Evolutionary conservation across 2,329 filamentous ascomycete genomes (phyloP).

Genomic region (Exutisphaerella laricina): DNA sequence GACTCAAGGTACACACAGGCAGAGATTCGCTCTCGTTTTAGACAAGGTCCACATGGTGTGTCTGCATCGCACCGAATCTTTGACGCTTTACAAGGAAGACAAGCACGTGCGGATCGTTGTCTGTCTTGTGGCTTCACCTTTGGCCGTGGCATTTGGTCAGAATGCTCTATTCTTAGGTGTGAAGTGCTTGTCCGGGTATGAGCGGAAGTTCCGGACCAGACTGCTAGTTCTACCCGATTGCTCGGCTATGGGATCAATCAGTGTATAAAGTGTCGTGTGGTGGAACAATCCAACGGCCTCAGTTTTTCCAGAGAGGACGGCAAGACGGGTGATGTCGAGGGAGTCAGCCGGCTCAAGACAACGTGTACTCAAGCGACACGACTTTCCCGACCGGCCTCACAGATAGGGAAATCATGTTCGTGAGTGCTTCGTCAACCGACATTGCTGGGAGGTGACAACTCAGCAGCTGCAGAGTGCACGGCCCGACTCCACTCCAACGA

Average conservation of each 20-base stretch:
- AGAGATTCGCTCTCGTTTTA: conserved; percentile 17
- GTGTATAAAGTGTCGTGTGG: too few relatives aligned
- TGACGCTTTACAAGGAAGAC: conserved; percentile 21
- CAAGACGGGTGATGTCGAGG: background rate
- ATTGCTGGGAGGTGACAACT: too few relatives aligned
- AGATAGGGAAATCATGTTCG: background rate
- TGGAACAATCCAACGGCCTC: too few relatives aligned
- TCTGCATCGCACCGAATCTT: conserved; percentile 23
- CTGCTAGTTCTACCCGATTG: background rate
- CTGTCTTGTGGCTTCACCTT: conserved; percentile 18
- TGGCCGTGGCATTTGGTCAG: conserved; percentile 16
- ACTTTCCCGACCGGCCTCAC: too few relatives aligned
- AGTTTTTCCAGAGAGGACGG: too few relatives aligned
- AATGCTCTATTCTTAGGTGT: too few relatives aligned
- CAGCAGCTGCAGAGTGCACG: too few relatives aligned
- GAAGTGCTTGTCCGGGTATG: too few relatives aligned
- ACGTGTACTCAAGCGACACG: too few relatives aligned
- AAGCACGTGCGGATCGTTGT: conserved; percentile 19
- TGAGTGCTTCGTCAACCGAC: background rate
- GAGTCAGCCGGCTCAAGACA: background rate
- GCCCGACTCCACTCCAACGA: too few relatives aligned
- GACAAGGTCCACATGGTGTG: conserved; percentile 20
- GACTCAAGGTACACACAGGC: conserved; percentile 20
- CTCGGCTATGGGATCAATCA: background rate
- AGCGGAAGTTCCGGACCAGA: too few relatives aligned